Evolutionary conservation across 768 basidiomycete species (phyloP), one percentile per base, ranked within the genome.

Genomic region (Pisolithus marmoratus): DNA sequence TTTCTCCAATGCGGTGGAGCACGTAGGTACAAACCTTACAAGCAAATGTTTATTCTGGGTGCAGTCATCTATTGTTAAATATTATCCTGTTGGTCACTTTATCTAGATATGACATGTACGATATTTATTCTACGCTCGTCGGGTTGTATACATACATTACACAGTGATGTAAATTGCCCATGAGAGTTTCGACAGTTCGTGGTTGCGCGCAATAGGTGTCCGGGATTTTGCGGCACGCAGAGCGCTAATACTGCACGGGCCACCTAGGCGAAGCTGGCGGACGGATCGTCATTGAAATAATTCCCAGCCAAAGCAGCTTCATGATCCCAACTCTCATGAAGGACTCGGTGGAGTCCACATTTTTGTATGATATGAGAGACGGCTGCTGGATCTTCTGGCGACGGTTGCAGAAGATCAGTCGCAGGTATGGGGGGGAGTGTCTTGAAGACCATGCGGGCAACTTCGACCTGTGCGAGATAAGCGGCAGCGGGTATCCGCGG

Each of bases 241-340:
- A 14, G 34, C 34, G 34, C 12, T 34, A 34, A 34, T 34, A 15
- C 34, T 34, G 34, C 12, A 34, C 34, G 34, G 34, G 15, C 34
- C 29, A 20, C 20, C 31, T 34, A 43, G 34, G 15, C 37, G 56
- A 26, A 55, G 56, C 54, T 62, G 20, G 51, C 49, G 22, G 68
- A 71, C 0, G 87, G 86, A 64, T 83, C 70, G 56, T 90, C 87
- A 9, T 67, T 63, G 58, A 87, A 89, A 64, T 82, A 85, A 58
- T 85, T 86, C 15, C 84, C 85, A 29, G 65, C 69, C 38, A 87
- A 68, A 1, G 79, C 72, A 43, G 65, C 64, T n/a, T 66, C 60
- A 52, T 71, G 62, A 56, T 79, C 68, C 75, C 75, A 79, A 26
- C 74, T 66, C 24, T 65, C 61, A 20, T 60, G 61, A 8, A 62